Percentiles rank a stretch among this genome's conserved stretches.
These are phyloP conservation scores for Uromyces viciae-fabae DNA, from an alignment of 1,284 basidiomycete genomes.

Conservation along the genomic window DNA sequence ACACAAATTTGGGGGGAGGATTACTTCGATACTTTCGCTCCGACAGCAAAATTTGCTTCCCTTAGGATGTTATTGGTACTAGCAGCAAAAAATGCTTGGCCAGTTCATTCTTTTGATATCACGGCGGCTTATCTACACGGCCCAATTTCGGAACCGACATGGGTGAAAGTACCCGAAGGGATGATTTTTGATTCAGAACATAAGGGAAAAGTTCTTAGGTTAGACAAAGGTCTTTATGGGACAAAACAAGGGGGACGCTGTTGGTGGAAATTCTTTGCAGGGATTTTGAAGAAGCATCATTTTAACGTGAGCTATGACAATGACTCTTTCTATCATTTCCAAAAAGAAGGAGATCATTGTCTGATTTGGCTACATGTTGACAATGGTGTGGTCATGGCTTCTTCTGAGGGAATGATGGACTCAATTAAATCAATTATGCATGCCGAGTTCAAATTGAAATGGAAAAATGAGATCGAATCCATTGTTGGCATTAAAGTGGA, in stretches of 20 bases:
- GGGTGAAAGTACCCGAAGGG: not conserved
- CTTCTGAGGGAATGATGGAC: not conserved
- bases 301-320: not conserved
- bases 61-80: not conserved
- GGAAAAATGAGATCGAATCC: not conserved
- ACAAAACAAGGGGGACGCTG: constrained; percentile 25
- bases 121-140: constrained; percentile 31
- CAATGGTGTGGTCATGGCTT: constrained; percentile 1
- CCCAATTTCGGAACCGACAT: constrained; percentile 10
- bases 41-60: constrained; percentile 11
- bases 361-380: constrained; percentile 19
- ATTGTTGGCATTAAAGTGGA: constrained; percentile 14
- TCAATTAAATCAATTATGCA: not conserved
- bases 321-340: not conserved
- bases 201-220: not conserved
- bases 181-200: not conserved
- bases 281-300: not conserved
- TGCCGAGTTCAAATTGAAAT: not conserved
- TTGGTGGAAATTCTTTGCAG: constrained; percentile 21
- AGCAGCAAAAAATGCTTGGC: not conserved
- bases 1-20: constrained; percentile 13
- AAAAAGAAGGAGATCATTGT: not conserved
- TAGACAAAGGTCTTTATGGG: constrained; percentile 21
- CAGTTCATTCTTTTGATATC: constrained; percentile 2
- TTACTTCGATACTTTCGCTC: constrained; percentile 7